Conservation (phyloP, 2,329 filamentous ascomycete genomes). For the Beauveria medogensis region DNA sequence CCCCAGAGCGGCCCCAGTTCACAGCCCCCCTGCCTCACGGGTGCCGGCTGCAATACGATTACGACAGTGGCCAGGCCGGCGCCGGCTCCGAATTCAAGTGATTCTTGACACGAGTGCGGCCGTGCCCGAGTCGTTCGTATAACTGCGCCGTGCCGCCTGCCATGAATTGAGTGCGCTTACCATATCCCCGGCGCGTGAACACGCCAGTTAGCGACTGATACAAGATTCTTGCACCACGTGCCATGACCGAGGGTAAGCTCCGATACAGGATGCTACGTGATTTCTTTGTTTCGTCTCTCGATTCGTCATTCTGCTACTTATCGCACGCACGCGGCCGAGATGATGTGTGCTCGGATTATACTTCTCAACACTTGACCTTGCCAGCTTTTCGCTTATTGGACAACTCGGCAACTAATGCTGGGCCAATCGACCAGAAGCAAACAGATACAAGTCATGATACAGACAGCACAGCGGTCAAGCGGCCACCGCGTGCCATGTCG, state of each 20-base stretch:
- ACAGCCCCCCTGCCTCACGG: background rate
- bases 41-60: background rate
- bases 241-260: background rate
- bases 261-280: background rate
- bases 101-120: background rate
- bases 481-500: background rate
- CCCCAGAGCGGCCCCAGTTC: constrained; percentile 2
- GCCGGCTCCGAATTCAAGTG: background rate
- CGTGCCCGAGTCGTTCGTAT: background rate
- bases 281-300: background rate
- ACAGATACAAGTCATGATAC: background rate
- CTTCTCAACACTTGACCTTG: background rate
- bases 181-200: too few relatives aligned
- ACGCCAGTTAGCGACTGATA: too few relatives aligned
- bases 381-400: background rate
- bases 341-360: background rate
- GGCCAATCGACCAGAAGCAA: background rate
- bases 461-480: background rate
- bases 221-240: too few relatives aligned
- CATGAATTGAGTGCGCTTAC: too few relatives aligned
- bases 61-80: background rate
- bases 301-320: background rate
- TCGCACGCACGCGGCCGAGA: background rate
- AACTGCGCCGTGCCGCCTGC: background rate
- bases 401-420: background rate